Conservation (phyloP, 345 rosid species). For the Erodium maritimum region DNA sequence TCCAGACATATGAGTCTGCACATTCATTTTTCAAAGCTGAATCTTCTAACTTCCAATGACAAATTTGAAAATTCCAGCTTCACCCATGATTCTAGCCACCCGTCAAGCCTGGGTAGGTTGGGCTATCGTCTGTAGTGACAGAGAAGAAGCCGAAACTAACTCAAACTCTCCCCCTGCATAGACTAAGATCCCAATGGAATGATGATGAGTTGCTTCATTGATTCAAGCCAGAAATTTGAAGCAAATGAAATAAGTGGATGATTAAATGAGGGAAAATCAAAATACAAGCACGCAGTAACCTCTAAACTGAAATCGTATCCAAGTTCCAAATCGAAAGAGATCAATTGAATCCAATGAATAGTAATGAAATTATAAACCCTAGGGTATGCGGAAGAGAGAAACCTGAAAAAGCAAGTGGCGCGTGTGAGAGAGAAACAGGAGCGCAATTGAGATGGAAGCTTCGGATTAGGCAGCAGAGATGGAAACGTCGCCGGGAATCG, state of each 20-base stretch:
- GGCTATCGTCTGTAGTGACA: too few relatives aligned
- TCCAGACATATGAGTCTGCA: constrained; percentile 12
- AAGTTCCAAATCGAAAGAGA: too few relatives aligned
- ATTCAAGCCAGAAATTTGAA: too few relatives aligned
- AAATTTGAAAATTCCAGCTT: neutral
- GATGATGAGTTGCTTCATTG: too few relatives aligned
- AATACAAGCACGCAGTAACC: neutral
- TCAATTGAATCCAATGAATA: neutral
- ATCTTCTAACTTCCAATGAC: neutral
- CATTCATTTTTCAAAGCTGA: neutral
- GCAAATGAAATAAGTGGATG: too few relatives aligned
- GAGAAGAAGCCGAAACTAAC: too few relatives aligned
- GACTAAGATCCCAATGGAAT: neutral
- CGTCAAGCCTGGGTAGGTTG: too few relatives aligned
- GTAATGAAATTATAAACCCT: neutral
- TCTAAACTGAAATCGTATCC: neutral
- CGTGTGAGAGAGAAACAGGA: neutral
- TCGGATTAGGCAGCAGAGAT: neutral
- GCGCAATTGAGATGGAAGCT: neutral
- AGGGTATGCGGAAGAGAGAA: neutral
- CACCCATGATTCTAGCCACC: neutral
- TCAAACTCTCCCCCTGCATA: too few relatives aligned
- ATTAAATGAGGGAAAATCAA: neutral
- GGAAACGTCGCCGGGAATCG: neutral
- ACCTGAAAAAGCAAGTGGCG: neutral